Base-by-base conservation (phyloP, 2,329 filamentous ascomycete genomes). In the Leptographium radiaticola region DNA sequence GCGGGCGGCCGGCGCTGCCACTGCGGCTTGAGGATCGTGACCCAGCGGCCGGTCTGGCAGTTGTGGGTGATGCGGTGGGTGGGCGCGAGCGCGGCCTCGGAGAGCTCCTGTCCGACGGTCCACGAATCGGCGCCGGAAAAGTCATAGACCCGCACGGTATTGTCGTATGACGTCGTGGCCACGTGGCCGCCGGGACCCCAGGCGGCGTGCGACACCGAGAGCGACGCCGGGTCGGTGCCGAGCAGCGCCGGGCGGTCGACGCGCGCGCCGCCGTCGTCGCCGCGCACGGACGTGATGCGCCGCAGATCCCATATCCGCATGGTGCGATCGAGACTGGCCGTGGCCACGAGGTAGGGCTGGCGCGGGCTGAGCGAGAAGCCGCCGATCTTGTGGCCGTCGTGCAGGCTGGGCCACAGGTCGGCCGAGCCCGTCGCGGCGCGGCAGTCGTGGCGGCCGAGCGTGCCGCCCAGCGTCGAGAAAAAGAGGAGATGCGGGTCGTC, bases 41-140 rank as follows among this genome's bases (percentile, higher is more conserved):
- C 89, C 89, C 89, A 96, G 53, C 90, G 77, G 0, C 91, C 93
- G 0, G 90, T 97, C 70, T 98, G 93, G 63, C 95, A 96, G 64
- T 98, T 98, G 64, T 98, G 93, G 12, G 75, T 75, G 1, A 97
- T 78, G 2, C 80, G 72, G 0, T 82, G 76, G 0, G 75, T 71
- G 0, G 91, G 90, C 57, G 80, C 71, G 76, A 95, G 86, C 9
- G 79, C 74, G 0, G 69, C 67, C 8, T 80, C 75, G 0, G 69
- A 66, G 12, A 95, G 66, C 2, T 76, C 74, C 51, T 79, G 73
- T 0, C 77, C 81, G 1, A 71, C 66, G 59, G 71, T 75, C 81
- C 81, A 90, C 1, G 72, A 70, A 25, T 16, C 46, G 0, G 83
- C 75, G 10, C 77, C 75, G 0, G 77, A 74, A 60, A 95, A 87